phyloP scores from a whole-genome alignment of 345 rosid species.

The Citrus cavaleriei region DNA sequence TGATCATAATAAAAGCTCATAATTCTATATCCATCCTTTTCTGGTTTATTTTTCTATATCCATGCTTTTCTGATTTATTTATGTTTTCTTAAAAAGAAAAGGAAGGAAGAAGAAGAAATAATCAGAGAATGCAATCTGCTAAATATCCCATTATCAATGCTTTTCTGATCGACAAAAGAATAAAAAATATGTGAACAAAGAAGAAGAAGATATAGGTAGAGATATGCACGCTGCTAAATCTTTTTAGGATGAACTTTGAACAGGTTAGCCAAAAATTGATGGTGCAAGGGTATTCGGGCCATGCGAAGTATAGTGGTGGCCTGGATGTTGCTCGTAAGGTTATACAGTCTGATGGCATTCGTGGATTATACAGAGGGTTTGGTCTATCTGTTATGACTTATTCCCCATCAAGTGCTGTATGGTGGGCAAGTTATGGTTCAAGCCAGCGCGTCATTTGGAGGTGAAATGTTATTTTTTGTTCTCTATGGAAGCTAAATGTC shows the following conservation, averaged over 20 bases:
- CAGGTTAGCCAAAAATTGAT: conserved; percentile 98
- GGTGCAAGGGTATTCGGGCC: conserved; percentile 99
- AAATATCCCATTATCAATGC: neutral
- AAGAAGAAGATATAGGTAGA: neutral
- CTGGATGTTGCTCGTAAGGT: conserved; percentile 86
- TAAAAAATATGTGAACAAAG: neutral
- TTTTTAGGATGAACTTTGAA: conserved; percentile 4
- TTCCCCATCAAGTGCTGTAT: conserved; percentile 96
- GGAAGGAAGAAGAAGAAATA: neutral
- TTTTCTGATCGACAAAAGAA: neutral
- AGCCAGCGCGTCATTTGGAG: conserved; percentile 96
- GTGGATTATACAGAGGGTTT: conserved; percentile 93
- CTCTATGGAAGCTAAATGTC: neutral
- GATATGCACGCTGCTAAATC: conserved; percentile 1
- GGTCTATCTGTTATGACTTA: conserved; percentile 93
- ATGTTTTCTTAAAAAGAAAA: neutral
- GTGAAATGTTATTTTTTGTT: conserved; percentile 33
- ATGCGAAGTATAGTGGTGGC: conserved; percentile 81
- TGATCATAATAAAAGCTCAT: neutral
- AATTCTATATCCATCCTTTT: neutral
- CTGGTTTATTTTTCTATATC: neutral
- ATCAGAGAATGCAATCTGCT: neutral
- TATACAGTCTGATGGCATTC: conserved; percentile 68
- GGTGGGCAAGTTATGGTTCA: conserved; percentile 99
- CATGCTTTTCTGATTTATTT: neutral